These are phyloP conservation scores for Leptosphaerulina australis DNA, from an alignment of 2,329 filamentous ascomycete species.

Conservation along the genomic window DNA sequence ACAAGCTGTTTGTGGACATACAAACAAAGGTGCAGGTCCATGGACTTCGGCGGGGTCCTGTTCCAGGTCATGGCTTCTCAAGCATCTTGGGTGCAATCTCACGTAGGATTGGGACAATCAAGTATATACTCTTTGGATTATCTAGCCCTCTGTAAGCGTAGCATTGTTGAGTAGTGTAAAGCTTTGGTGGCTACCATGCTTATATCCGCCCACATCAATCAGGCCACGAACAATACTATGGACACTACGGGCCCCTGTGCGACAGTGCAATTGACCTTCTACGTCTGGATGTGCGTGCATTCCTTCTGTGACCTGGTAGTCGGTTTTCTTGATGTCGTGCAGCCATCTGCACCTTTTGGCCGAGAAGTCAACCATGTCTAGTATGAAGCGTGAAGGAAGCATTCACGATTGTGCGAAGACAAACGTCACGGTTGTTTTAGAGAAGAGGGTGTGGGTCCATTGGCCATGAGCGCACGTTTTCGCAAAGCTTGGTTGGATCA, in stretches of 20 bases:
- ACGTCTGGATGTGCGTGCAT: neutral
- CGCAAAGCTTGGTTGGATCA: neutral
- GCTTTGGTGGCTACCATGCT: too few species aligned
- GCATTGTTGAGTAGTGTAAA: too few species aligned
- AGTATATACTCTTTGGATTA: too few species aligned
- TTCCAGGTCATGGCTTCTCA: neutral
- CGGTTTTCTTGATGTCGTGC: conserved; percentile 12
- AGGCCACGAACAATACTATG: neutral
- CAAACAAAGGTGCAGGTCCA: neutral
- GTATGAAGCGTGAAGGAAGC: neutral
- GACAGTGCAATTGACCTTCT: neutral
- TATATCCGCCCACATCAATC: too few species aligned
- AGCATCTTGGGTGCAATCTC: too few species aligned
- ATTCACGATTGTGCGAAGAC: conserved; percentile 1
- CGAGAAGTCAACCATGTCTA: neutral
- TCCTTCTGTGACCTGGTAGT: conserved; percentile 9
- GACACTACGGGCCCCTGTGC: too few species aligned
- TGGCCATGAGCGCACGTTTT: conserved; percentile 11
- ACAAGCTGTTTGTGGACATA: neutral
- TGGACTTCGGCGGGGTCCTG: neutral
- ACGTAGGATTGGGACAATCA: too few species aligned
- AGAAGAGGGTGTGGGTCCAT: conserved; percentile 14
- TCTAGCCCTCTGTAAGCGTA: too few species aligned
- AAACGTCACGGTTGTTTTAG: neutral
- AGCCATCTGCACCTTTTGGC: conserved; percentile 3